Evolutionary conservation across 192 early-diverging fungal species (phyloP).

Genomic region (Globomyces pollinis-pini): DNA sequence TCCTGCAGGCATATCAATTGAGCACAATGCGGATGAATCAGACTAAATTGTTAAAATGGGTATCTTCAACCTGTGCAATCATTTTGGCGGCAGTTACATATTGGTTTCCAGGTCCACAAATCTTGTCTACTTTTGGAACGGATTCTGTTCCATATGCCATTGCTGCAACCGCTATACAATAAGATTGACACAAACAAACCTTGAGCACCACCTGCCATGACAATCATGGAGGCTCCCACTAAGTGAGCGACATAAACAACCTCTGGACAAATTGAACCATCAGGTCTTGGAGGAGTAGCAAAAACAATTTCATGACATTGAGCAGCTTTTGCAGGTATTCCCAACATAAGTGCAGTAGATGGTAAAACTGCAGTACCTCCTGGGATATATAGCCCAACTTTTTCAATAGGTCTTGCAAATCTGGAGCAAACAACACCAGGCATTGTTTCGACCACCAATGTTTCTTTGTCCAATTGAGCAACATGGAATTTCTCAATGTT

Average conservation of each 20-base stretch:
- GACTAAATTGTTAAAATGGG: slow-evolving; percentile 53
- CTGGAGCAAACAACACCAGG: slow-evolving; percentile 92
- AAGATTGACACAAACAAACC: too few species aligned
- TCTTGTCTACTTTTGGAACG: slow-evolving; percentile 99
- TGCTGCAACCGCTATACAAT: slow-evolving; percentile 94
- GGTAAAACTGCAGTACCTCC: slow-evolving; percentile 96
- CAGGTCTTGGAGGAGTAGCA: slow-evolving; percentile 86
- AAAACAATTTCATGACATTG: slow-evolving; percentile 92
- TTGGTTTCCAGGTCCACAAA: slow-evolving; percentile 99
- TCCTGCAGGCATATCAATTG: slow-evolving; percentile 99
- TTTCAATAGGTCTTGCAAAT: slow-evolving; percentile 89
- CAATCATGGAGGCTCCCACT: slow-evolving; percentile 85
- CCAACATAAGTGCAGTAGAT: slow-evolving; percentile 92
- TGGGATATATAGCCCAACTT: slow-evolving; percentile 95
- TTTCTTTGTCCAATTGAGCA: slow-evolving; percentile 70
- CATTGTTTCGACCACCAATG: slow-evolving; percentile 89
- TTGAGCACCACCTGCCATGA: slow-evolving; percentile 95
- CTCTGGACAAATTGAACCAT: slow-evolving; percentile 89
- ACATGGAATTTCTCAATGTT: slow-evolving; percentile 92
- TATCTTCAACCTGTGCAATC: slow-evolving; percentile 63
- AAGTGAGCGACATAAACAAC: slow-evolving; percentile 97
- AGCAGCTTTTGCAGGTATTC: slow-evolving; percentile 94
- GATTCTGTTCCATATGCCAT: slow-evolving; percentile 98
- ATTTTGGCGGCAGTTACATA: slow-evolving; percentile 99
- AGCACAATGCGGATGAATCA: slow-evolving; percentile 84